phyloP scores from a whole-genome alignment of 2,329 filamentous ascomycete genomes.

The Thielaviopsis populi region DNA sequence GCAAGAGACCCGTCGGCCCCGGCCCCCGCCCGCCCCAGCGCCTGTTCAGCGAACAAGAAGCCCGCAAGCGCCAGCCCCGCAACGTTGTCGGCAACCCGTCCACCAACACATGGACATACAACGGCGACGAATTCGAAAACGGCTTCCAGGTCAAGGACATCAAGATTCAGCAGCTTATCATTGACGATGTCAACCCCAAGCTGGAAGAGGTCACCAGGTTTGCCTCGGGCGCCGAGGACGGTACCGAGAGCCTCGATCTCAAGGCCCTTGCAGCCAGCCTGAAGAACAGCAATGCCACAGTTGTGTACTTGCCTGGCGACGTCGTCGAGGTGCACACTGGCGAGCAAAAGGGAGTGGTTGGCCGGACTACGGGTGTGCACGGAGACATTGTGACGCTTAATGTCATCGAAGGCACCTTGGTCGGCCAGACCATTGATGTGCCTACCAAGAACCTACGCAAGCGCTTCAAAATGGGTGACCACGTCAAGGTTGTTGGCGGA shows the following conservation, averaged over 20 bases:
- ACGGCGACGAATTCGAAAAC: conserved; percentile 78
- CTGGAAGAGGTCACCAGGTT: conserved; percentile 95
- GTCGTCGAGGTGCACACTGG: conserved; percentile 93
- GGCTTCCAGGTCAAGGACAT: conserved; percentile 90
- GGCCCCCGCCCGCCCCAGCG: conserved; percentile 69
- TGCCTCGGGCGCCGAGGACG: conserved; percentile 74
- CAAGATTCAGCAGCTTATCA: conserved; percentile 72
- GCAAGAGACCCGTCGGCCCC: conserved; percentile 53
- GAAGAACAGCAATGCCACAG: conserved; percentile 66
- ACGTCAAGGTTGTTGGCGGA: conserved; percentile 95
- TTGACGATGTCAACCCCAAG: conserved; percentile 81
- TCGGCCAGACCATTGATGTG: conserved; percentile 76
- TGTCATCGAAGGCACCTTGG: conserved; percentile 68
- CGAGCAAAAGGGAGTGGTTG: conserved; percentile 82
- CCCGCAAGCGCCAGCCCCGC: conserved; percentile 67
- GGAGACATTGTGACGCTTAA: conserved; percentile 83
- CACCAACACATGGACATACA: conserved; percentile 69
- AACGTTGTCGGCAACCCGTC: conserved; percentile 52
- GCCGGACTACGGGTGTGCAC: conserved; percentile 71
- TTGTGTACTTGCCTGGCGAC: conserved; percentile 81
- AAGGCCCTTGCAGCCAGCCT: conserved; percentile 79
- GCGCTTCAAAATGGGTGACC: conserved; percentile 81
- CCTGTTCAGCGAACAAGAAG: conserved; percentile 84
- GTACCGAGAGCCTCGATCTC: conserved; percentile 83
- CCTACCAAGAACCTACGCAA: conserved; percentile 87